Evolutionary conservation across 2,329 filamentous ascomycete genomes (phyloP).

Genomic region (Aspergillus brunneoviolaceus): DNA sequence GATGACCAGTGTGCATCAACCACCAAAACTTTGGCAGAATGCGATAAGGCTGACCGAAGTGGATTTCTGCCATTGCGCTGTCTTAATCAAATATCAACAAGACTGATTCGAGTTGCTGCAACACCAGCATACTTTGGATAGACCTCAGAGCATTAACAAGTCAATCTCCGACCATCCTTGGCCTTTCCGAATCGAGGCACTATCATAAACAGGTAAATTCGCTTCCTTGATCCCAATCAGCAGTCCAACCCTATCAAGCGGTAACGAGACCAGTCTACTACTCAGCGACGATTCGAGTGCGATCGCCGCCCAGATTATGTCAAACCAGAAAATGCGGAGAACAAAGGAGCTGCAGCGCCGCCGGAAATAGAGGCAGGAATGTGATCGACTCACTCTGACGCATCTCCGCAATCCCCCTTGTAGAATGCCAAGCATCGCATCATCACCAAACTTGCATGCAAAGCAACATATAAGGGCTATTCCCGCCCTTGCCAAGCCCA

Average conservation of each 20-base stretch:
- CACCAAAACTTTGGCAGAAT: not conserved
- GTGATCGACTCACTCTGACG: no score
- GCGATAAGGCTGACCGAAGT: not conserved
- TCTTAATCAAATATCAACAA: not conserved
- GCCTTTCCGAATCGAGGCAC: no score
- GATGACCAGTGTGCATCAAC: not conserved
- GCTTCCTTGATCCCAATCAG: no score
- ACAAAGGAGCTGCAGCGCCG: not conserved
- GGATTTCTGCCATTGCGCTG: not conserved
- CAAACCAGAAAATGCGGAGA: not conserved
- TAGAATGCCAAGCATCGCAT: conserved; percentile 13
- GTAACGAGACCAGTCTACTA: no score
- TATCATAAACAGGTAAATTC: no score
- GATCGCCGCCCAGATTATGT: not conserved
- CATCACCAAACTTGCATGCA: conserved; percentile 7
- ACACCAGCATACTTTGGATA: not conserved
- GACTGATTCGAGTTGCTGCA: not conserved
- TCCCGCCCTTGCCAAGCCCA: not conserved
- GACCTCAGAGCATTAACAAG: no score
- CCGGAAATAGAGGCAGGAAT: not conserved
- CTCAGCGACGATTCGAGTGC: no score
- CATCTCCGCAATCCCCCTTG: not conserved
- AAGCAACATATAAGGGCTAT: not conserved
- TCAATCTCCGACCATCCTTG: no score
- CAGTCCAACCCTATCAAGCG: no score